These are phyloP conservation scores for Xylaria sp. DNA, from an alignment of 2,329 filamentous ascomycete genomes.

Conservation along the genomic window DNA sequence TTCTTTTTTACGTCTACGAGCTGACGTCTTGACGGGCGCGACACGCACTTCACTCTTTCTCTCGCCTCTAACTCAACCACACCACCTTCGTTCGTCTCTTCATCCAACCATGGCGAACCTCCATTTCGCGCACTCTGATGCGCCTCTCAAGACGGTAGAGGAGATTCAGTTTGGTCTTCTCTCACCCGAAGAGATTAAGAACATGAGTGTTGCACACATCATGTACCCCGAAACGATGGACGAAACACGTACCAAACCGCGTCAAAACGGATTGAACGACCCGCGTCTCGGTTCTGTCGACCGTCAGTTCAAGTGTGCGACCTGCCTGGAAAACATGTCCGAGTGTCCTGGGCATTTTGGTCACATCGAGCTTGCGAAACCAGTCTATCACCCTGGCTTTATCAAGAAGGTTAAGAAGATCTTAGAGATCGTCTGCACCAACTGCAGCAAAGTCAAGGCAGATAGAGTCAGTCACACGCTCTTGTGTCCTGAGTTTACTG, in stretches of 20 bases:
- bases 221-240: constrained; percentile 99
- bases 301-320: constrained; percentile 92
- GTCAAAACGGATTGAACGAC: constrained; percentile 91
- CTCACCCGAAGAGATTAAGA: constrained; percentile 98
- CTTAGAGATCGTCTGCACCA: constrained; percentile 97
- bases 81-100: constrained; percentile 16
- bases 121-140: constrained; percentile 88
- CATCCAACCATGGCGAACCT: constrained; percentile 83
- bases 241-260: constrained; percentile 87
- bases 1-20: background rate
- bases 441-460: constrained; percentile 96
- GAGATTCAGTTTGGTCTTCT: constrained; percentile 99
- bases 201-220: constrained; percentile 95
- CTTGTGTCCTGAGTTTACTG: constrained; percentile 57
- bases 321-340: constrained; percentile 92
- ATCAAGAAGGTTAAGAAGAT: constrained; percentile 99
- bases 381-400: constrained; percentile 94
- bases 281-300: constrained; percentile 96
- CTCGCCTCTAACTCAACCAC: constrained; percentile 25
- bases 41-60: background rate
- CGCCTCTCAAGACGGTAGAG: constrained; percentile 95
- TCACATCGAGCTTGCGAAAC: constrained; percentile 96
- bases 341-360: constrained; percentile 98
- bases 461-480: constrained; percentile 90
- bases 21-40: constrained; percentile 35